Evolutionary conservation across 768 basidiomycete species (phyloP).

Genomic region (Zangia roseola): DNA sequence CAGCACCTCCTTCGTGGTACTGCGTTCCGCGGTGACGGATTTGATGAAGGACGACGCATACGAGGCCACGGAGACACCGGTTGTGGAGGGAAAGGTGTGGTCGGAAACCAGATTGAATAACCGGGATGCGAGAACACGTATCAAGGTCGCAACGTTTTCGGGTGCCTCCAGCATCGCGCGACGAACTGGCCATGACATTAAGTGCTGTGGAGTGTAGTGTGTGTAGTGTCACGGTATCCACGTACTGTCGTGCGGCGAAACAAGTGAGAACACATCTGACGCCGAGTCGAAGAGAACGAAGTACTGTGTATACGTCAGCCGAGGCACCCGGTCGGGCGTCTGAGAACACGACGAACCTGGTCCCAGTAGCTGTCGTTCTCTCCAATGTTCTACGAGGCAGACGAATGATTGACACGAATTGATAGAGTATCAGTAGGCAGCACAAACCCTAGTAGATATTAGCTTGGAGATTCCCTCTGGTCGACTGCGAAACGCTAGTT

Average conservation of each 20-base stretch:
- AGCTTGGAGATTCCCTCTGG: slow-evolving; percentile 78
- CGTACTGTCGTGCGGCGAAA: slow-evolving; percentile 83
- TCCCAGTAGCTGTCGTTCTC: slow-evolving; percentile 85
- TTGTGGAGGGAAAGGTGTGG: slow-evolving; percentile 72
- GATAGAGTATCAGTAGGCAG: neutral
- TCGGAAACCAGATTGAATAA: slow-evolving; percentile 75
- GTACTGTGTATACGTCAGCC: slow-evolving; percentile 48
- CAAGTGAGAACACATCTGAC: slow-evolving; percentile 87
- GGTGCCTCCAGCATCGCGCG: slow-evolving; percentile 80
- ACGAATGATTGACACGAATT: slow-evolving; percentile 3
- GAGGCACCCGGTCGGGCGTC: neutral
- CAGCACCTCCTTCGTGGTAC: slow-evolving; percentile 81
- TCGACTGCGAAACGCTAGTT: slow-evolving; percentile 84
- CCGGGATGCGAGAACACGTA: slow-evolving; percentile 64
- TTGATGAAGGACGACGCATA: slow-evolving; percentile 74
- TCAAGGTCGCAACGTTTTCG: slow-evolving; percentile 82
- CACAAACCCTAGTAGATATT: slow-evolving; percentile 65
- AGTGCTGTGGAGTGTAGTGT: slow-evolving; percentile 3
- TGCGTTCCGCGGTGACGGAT: slow-evolving; percentile 51
- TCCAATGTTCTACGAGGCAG: slow-evolving; percentile 59
- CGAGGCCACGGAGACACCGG: slow-evolving; percentile 56
- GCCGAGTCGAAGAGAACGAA: slow-evolving; percentile 84
- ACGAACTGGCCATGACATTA: slow-evolving; percentile 53
- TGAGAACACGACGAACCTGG: slow-evolving; percentile 52
- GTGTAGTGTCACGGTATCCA: slow-evolving; percentile 11